These are phyloP conservation scores for Suhomyces bokatorum DNA, from an alignment of 1,139 yeast genomes.

Conservation along the genomic window DNA sequence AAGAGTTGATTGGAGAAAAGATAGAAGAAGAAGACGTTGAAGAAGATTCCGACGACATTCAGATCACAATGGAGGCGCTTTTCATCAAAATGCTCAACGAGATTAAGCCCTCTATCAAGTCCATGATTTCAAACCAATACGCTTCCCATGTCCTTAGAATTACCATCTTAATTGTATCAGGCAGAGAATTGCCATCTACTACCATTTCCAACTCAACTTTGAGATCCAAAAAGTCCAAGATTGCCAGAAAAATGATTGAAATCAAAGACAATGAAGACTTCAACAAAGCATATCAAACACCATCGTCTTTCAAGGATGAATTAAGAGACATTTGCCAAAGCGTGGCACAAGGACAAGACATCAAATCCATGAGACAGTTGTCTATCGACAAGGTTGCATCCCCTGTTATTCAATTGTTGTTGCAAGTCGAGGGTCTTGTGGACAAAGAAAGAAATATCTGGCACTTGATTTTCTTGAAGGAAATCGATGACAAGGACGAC, in stretches of 20 bases:
- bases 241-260: slow-evolving; percentile 91
- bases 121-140: slow-evolving; percentile 72
- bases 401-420: slow-evolving; percentile 78
- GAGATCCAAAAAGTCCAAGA: slow-evolving; percentile 82
- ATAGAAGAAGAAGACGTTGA: slow-evolving; percentile 30
- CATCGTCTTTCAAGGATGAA: slow-evolving; percentile 67
- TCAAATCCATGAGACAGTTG: slow-evolving; percentile 59
- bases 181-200: slow-evolving; percentile 78
- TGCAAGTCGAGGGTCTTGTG: slow-evolving; percentile 80
- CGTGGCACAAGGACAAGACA: slow-evolving; percentile 43
- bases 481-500: slow-evolving; percentile 50
- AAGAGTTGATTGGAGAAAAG: slow-evolving; percentile 50
- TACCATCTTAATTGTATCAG: slow-evolving; percentile 68
- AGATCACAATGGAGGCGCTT: slow-evolving; percentile 60
- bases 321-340: slow-evolving; percentile 46
- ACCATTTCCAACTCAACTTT: slow-evolving; percentile 70
- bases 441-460: slow-evolving; percentile 70
- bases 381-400: slow-evolving; percentile 82
- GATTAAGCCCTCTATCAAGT: slow-evolving; percentile 55
- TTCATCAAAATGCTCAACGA: slow-evolving; percentile 68
- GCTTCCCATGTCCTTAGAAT: slow-evolving; percentile 87
- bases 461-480: slow-evolving; percentile 52
- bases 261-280: slow-evolving; percentile 76
- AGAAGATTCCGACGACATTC: slow-evolving; percentile 38
- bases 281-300: slow-evolving; percentile 67